Conservation (phyloP, 2,329 filamentous ascomycete species). For the Penicillium sp. region DNA sequence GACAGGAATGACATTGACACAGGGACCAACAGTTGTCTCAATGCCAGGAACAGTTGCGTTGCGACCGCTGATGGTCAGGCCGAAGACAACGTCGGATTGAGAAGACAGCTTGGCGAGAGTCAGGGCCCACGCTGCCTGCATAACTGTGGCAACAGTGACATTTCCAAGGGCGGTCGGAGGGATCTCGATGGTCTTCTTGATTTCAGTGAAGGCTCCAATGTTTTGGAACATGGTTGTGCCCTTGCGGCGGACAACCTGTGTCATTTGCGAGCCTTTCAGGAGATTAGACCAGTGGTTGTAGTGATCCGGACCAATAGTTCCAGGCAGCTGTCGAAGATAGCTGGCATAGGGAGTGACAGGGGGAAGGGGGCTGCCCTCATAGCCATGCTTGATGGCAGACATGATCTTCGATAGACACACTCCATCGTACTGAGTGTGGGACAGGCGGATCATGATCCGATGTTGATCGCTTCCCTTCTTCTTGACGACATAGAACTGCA, state of each 20-base stretch:
- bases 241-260: slow-evolving; percentile 36
- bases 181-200: slow-evolving; percentile 38
- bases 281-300: slow-evolving; percentile 63
- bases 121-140: slow-evolving; percentile 68
- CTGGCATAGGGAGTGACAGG: slow-evolving; percentile 47
- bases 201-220: slow-evolving; percentile 36
- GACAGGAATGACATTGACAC: slow-evolving; percentile 68
- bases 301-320: slow-evolving; percentile 46
- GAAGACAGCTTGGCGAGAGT: slow-evolving; percentile 58
- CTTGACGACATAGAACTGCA: slow-evolving; percentile 59
- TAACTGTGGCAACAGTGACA: slow-evolving; percentile 64
- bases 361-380: slow-evolving; percentile 43
- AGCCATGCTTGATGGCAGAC: slow-evolving; percentile 60
- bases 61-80: slow-evolving; percentile 66
- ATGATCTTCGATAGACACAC: slow-evolving; percentile 66
- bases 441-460: slow-evolving; percentile 61
- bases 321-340: slow-evolving; percentile 46
- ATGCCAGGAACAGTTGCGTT: slow-evolving; percentile 58
- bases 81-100: slow-evolving; percentile 62
- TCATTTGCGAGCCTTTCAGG: slow-evolving; percentile 57
- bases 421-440: slow-evolving; percentile 70
- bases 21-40: slow-evolving; percentile 63
- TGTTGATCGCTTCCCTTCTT: slow-evolving; percentile 42
- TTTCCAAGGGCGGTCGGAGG: slow-evolving; percentile 53
- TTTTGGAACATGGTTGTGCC: slow-evolving; percentile 37